Evolutionary conservation across 148 eudicot species (phyloP).

Genomic region (Polygonum maritimum): DNA sequence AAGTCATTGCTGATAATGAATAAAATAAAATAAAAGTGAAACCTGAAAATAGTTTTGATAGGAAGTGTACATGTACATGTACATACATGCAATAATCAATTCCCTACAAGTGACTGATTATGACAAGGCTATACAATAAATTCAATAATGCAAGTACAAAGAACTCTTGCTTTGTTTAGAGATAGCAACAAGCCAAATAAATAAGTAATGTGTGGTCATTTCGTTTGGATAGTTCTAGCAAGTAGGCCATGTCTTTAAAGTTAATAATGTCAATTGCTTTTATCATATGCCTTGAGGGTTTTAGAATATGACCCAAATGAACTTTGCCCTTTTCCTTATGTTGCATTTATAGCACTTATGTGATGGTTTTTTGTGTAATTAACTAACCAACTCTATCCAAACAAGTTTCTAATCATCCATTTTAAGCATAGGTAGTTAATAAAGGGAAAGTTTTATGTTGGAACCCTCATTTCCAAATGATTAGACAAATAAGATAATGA

Average conservation of each 20-base stretch:
- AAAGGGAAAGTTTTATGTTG: neutral
- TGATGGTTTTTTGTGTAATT: neutral
- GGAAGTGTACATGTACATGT: neutral
- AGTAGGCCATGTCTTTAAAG: slow-evolving; percentile 9
- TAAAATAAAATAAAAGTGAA: neutral
- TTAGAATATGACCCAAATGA: neutral
- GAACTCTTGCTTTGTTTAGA: neutral
- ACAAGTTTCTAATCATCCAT: neutral
- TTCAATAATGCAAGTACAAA: slow-evolving; percentile 5
- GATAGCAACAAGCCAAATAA: neutral
- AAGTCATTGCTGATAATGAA: neutral
- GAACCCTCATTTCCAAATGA: neutral
- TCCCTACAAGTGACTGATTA: neutral
- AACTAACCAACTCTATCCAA: neutral
- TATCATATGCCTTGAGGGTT: slow-evolving; percentile 2
- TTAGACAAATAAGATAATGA: neutral
- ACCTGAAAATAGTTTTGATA: neutral
- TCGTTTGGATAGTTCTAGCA: slow-evolving; percentile 6
- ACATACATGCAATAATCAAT: neutral
- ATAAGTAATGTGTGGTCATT: slow-evolving; percentile 4
- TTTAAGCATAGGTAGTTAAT: neutral
- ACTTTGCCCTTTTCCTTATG: neutral
- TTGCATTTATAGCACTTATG: neutral
- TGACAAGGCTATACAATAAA: slow-evolving; percentile 9
- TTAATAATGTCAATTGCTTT: slow-evolving; percentile 8